Percentiles rank a stretch among this genome's conserved stretches.
Evolutionary conservation across 2,329 filamentous ascomycete genomes (phyloP).

Genomic region (Hymenotorrendiella dingleyae): DNA sequence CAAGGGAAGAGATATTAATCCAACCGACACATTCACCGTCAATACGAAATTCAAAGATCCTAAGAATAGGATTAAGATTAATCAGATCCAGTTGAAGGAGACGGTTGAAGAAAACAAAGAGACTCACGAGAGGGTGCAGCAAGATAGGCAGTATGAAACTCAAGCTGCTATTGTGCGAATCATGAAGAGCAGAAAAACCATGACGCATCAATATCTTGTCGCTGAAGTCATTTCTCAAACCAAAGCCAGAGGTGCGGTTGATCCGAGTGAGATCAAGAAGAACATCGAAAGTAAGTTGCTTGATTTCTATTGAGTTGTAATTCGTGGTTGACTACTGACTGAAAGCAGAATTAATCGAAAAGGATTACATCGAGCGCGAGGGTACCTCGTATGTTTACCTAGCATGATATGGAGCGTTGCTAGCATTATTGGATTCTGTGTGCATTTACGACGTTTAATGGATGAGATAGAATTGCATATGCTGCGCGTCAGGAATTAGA

Average conservation of each 20-base stretch:
- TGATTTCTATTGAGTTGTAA: neutral
- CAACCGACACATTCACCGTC: constrained; percentile 77
- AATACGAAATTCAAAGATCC: constrained; percentile 72
- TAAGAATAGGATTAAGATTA: constrained; percentile 94
- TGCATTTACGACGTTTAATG: too few relatives aligned
- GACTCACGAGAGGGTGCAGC: constrained; percentile 83
- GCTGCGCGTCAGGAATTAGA: too few relatives aligned
- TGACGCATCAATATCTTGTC: constrained; percentile 81
- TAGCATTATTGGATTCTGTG: neutral
- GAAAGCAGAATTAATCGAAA: constrained; percentile 65
- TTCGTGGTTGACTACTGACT: constrained; percentile 24
- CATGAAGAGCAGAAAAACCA: constrained; percentile 88
- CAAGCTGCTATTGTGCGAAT: constrained; percentile 95
- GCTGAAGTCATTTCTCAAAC: constrained; percentile 90
- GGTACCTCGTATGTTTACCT: constrained; percentile 65
- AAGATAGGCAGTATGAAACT: constrained; percentile 90
- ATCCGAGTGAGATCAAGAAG: constrained; percentile 84
- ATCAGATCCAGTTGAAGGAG: constrained; percentile 96
- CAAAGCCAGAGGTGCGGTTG: constrained; percentile 76
- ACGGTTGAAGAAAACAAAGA: constrained; percentile 92
- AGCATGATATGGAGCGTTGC: too few relatives aligned
- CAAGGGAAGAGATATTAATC: constrained; percentile 71
- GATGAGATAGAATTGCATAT: too few relatives aligned
- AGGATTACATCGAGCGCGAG: constrained; percentile 84
- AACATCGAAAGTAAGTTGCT: constrained; percentile 79